Conservation (phyloP, 164 flowering plant species). For the Litsea cubeba region DNA sequence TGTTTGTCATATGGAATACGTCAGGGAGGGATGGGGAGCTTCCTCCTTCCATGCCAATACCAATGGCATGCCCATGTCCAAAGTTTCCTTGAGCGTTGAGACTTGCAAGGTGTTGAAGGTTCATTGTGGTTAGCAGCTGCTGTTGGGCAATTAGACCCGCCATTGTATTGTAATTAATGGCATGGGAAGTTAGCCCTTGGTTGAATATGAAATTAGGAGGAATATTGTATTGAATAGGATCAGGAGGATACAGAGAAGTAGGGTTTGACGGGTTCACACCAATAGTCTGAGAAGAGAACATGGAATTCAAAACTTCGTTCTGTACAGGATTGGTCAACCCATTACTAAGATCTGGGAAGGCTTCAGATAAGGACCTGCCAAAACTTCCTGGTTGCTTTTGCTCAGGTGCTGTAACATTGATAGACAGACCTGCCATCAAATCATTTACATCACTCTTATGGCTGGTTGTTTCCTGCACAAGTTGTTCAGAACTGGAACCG, state of each 20-base stretch:
- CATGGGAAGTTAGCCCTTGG: constrained; percentile 55
- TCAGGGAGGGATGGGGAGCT: constrained; percentile 65
- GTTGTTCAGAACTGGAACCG: constrained; percentile 37
- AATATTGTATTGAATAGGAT: constrained; percentile 45
- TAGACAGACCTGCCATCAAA: constrained; percentile 58
- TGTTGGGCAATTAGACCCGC: constrained; percentile 70
- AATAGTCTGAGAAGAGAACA: constrained; percentile 32
- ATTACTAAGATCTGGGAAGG: constrained; percentile 24
- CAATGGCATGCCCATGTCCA: constrained; percentile 27
- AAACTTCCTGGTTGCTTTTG: constrained; percentile 29
- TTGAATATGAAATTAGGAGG: constrained; percentile 61
- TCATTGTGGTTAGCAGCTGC: constrained; percentile 63
- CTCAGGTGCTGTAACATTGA: constrained; percentile 34
- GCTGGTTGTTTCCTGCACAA: constrained; percentile 22
- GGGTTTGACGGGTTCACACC: constrained; percentile 35
- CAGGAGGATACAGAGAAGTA: constrained; percentile 40
- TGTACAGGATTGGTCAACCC: constrained; percentile 26
- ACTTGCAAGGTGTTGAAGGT: constrained; percentile 61
- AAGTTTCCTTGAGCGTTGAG: constrained; percentile 36
- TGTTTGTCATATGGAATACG: constrained; percentile 53
- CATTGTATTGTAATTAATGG: constrained; percentile 62
- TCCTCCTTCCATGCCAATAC: constrained; percentile 35
- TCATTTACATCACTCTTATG: constrained; percentile 32
- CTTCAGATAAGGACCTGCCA: constrained; percentile 22
- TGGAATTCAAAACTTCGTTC: constrained; percentile 32